Conservation (phyloP, 2,329 filamentous ascomycete genomes). For the Fusarium udum region DNA sequence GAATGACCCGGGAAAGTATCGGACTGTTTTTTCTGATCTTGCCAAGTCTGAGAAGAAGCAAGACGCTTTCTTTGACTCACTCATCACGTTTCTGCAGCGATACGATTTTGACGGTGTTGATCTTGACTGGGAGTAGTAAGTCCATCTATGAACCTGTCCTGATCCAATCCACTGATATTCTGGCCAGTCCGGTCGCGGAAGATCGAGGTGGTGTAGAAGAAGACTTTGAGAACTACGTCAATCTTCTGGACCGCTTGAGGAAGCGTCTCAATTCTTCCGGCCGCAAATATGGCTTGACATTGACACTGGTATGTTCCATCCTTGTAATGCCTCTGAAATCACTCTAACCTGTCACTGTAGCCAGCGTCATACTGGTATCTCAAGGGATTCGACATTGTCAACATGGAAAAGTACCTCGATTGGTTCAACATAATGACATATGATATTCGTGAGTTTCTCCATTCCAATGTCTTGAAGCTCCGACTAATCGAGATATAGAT, state of each 20-base stretch:
- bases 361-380: slow-evolving; percentile 45
- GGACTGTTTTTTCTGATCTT: rapidly evolving
- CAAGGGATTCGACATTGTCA: slow-evolving; percentile 36
- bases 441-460: slow-evolving; percentile 46
- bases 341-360: too few species aligned
- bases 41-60: not conserved
- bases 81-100: rapidly evolving
- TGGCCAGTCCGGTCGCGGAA: not conserved
- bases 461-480: too few species aligned
- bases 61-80: not conserved
- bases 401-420: slow-evolving; percentile 41
- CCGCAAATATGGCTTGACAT: rapidly evolving
- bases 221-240: not conserved
- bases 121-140: not conserved
- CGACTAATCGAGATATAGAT: not conserved
- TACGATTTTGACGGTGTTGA: not conserved
- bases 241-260: rapidly evolving
- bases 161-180: too few species aligned
- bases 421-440: slow-evolving; percentile 57
- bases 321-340: too few species aligned
- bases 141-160: too few species aligned
- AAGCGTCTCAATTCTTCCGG: rapidly evolving
- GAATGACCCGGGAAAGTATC: not conserved
- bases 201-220: not conserved
- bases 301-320: not conserved